phyloP scores from a whole-genome alignment of 352 stramenopile genomes.

The Thraustochytrium striatum region DNA sequence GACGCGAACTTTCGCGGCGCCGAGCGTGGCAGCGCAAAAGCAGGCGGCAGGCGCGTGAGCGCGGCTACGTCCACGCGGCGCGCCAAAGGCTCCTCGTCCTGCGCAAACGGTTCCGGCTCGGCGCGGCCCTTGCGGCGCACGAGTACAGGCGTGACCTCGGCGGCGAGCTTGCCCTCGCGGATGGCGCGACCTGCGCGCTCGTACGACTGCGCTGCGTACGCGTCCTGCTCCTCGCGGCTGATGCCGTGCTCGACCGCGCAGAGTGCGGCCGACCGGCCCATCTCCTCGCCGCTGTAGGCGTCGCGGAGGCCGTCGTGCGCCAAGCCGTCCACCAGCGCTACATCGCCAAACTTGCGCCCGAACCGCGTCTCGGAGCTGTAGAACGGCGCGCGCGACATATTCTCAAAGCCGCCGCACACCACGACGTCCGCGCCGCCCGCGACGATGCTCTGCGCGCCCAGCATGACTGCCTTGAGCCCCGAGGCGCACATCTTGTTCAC shows the following conservation, averaged over 20 bases:
- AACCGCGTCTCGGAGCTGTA: constrained; percentile 80
- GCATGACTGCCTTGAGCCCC: constrained; percentile 85
- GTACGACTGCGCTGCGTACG: constrained; percentile 87
- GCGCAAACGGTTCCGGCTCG: constrained; percentile 62
- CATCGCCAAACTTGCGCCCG: constrained; percentile 85
- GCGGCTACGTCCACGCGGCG: constrained; percentile 77
- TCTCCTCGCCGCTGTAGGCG: constrained; percentile 91
- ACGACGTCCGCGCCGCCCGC: constrained; percentile 61
- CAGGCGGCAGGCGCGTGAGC: constrained; percentile 76
- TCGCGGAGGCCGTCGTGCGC: constrained; percentile 95
- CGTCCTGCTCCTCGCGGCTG: constrained; percentile 89
- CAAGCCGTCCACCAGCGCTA: constrained; percentile 81
- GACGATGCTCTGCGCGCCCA: constrained; percentile 82
- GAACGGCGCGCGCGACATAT: constrained; percentile 96
- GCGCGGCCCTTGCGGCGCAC: constrained; percentile 64
- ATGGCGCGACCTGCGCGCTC: constrained; percentile 64
- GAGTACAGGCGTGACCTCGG: constrained; percentile 81
- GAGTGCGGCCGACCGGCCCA: constrained; percentile 93
- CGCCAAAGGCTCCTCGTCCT: constrained; percentile 84
- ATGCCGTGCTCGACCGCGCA: constrained; percentile 83
- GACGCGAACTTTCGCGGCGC: background rate
- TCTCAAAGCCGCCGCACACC: constrained; percentile 51
- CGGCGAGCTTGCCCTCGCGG: constrained; percentile 72
- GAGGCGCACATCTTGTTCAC: constrained; percentile 98
- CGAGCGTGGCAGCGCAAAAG: constrained; percentile 72